Evolutionary conservation across 78 protist species (phyloP).

Genomic region (Planoprotostelium fungivorum): DNA sequence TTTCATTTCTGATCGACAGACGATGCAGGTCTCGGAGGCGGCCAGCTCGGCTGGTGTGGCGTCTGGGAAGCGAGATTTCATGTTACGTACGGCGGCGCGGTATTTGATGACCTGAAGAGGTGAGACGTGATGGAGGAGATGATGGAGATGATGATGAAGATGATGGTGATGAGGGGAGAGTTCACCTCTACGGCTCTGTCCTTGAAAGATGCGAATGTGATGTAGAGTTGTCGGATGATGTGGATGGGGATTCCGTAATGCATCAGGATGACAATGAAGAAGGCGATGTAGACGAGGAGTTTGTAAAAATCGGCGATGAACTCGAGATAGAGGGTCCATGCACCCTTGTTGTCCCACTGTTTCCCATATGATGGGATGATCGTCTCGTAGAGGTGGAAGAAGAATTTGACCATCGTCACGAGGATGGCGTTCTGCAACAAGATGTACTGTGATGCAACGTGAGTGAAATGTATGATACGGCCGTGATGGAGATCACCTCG

Average conservation of each 20-base stretch:
- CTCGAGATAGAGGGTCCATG: constrained; percentile 69
- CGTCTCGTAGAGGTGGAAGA: constrained; percentile 59
- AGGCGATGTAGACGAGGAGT: constrained; percentile 43
- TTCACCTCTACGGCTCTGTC: constrained; percentile 38
- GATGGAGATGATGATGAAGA: constrained; percentile 4
- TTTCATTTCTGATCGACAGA: constrained; percentile 77
- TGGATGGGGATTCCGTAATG: constrained; percentile 80
- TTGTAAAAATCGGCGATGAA: constrained; percentile 37
- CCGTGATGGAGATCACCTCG: constrained; percentile 36
- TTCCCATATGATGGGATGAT: constrained; percentile 55
- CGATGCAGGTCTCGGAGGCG: constrained; percentile 70
- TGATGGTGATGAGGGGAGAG: too few species aligned
- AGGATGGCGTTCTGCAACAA: constrained; percentile 22
- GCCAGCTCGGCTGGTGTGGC: constrained; percentile 78
- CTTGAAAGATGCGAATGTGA: constrained; percentile 50
- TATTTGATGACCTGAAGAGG: not conserved
- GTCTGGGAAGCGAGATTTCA: constrained; percentile 62
- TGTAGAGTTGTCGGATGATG: constrained; percentile 79
- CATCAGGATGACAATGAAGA: constrained; percentile 51
- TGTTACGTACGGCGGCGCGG: constrained; percentile 2
- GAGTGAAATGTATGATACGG: not conserved
- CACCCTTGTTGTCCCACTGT: constrained; percentile 79
- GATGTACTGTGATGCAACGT: constrained; percentile 56
- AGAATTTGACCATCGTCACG: constrained; percentile 41
- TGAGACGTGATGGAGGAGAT: not conserved